Conservation (phyloP, 2,329 filamentous ascomycete genomes). For the Magnaporthales sp. region DNA sequence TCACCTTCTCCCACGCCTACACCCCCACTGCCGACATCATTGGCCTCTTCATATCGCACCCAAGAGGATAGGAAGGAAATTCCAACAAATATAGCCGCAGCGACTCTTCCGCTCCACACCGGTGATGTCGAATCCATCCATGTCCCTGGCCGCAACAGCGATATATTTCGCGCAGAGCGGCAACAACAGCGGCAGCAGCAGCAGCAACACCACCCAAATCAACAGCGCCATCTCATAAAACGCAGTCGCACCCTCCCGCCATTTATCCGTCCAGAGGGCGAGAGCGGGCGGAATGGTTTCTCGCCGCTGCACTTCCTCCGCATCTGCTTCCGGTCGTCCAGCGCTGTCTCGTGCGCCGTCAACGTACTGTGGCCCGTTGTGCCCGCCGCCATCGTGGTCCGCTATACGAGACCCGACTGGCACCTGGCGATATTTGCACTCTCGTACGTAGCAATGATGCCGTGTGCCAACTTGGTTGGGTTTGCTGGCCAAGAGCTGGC, state of each 20-base stretch:
- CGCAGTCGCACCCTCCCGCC: slow-evolving; percentile 6
- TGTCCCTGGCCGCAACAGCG: neutral
- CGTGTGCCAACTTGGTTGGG: slow-evolving; percentile 65
- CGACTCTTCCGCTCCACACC: slow-evolving; percentile 6
- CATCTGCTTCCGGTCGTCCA: slow-evolving; percentile 51
- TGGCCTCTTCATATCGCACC: neutral
- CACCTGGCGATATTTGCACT: slow-evolving; percentile 60
- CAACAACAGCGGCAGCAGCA: neutral
- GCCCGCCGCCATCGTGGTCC: slow-evolving; percentile 59
- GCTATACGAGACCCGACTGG: slow-evolving; percentile 27
- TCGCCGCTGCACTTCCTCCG: slow-evolving; percentile 54
- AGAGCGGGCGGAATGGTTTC: slow-evolving; percentile 60
- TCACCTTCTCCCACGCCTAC: neutral
- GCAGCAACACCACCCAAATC: neutral
- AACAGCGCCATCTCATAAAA: neutral
- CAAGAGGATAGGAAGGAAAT: neutral
- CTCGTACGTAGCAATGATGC: slow-evolving; percentile 70
- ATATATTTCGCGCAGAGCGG: neutral
- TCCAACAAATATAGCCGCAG: neutral
- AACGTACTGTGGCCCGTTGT: slow-evolving; percentile 71
- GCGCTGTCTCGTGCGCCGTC: slow-evolving; percentile 52
- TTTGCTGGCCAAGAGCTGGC: slow-evolving; percentile 66
- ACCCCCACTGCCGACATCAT: neutral
- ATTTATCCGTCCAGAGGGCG: slow-evolving; percentile 36
- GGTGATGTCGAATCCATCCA: slow-evolving; percentile 2